Evolutionary conservation across 306 rosid species (phyloP).

Genomic region (Castanopsis chinensis): DNA sequence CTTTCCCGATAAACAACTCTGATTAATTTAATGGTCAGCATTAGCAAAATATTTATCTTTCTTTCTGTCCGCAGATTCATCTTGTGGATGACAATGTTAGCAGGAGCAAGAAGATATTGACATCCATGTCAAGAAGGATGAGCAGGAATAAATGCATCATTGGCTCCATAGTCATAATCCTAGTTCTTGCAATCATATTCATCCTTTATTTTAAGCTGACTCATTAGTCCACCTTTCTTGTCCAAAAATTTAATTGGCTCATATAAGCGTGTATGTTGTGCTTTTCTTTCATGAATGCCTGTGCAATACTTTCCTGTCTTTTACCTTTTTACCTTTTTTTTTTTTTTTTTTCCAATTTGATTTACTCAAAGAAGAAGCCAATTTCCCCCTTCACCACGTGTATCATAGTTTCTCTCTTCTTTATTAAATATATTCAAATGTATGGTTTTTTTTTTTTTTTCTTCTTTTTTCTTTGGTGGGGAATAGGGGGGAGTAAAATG

Average conservation of each 20-base stretch:
- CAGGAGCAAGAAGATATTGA: conserved; percentile 55
- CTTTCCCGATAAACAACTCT: not conserved
- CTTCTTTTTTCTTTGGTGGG: no score
- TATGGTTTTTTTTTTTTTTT: no score
- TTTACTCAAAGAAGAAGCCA: no score
- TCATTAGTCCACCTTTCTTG: conserved; percentile 25
- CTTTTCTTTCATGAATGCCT: no score
- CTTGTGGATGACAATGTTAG: conserved; percentile 53
- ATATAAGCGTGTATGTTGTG: no score
- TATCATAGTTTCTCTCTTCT: no score
- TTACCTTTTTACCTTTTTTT: no score
- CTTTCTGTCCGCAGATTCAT: conserved; percentile 33
- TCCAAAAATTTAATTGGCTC: not conserved
- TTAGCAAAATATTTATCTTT: not conserved
- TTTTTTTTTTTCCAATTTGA: no score
- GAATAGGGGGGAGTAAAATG: no score
- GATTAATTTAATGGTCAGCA: not conserved
- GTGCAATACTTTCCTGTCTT: no score
- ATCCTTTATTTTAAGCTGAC: conserved; percentile 48
- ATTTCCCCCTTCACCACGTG: no score
- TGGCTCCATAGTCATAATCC: conserved; percentile 39
- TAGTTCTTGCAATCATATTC: conserved; percentile 42
- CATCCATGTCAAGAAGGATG: conserved; percentile 61
- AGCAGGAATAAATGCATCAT: conserved; percentile 58
- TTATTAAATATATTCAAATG: no score